These are phyloP conservation scores for Schizochytrium sp. DNA, from an alignment of 108 stramenopile species.

Conservation along the genomic window DNA sequence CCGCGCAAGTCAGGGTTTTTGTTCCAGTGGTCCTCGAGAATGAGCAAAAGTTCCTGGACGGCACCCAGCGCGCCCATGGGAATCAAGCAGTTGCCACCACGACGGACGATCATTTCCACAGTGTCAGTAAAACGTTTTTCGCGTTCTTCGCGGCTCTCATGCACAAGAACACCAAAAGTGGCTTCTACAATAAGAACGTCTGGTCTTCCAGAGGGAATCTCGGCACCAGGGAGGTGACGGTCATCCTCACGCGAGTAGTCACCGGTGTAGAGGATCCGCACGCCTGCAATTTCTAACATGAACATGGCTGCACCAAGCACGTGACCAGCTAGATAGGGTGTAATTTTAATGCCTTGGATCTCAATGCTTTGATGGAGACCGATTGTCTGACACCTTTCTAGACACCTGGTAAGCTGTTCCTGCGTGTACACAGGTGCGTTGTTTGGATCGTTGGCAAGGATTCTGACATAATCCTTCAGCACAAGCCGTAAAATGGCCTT, in stretches of 20 bases:
- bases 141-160: slow-evolving; percentile 88
- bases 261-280: slow-evolving; percentile 94
- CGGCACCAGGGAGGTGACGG: slow-evolving; percentile 96
- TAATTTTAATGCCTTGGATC: slow-evolving; percentile 87
- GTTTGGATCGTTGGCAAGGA: slow-evolving; percentile 80
- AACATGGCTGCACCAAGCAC: slow-evolving; percentile 99
- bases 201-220: slow-evolving; percentile 83
- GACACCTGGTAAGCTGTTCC: slow-evolving; percentile 88
- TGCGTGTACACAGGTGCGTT: slow-evolving; percentile 86
- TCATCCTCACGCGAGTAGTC: slow-evolving; percentile 98
- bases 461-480: slow-evolving; percentile 89
- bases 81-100: slow-evolving; percentile 93
- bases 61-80: slow-evolving; percentile 97
- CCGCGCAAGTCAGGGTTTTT: slow-evolving; percentile 91
- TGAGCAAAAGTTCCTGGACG: slow-evolving; percentile 95
- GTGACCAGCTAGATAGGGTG: slow-evolving; percentile 96
- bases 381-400: slow-evolving; percentile 93
- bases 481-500: slow-evolving; percentile 93
- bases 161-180: slow-evolving; percentile 96
- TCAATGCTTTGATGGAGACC: slow-evolving; percentile 93
- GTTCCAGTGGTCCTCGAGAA: slow-evolving; percentile 98
- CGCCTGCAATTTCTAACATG: slow-evolving; percentile 92
- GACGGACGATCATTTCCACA: slow-evolving; percentile 85
- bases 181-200: slow-evolving; percentile 95
- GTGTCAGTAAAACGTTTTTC: slow-evolving; percentile 93